A percentile compares a stretch with the other conserved stretches of the same genome.
These are phyloP conservation scores for Leccinellum albellum DNA, from an alignment of 768 basidiomycete species.

Conservation along the genomic window DNA sequence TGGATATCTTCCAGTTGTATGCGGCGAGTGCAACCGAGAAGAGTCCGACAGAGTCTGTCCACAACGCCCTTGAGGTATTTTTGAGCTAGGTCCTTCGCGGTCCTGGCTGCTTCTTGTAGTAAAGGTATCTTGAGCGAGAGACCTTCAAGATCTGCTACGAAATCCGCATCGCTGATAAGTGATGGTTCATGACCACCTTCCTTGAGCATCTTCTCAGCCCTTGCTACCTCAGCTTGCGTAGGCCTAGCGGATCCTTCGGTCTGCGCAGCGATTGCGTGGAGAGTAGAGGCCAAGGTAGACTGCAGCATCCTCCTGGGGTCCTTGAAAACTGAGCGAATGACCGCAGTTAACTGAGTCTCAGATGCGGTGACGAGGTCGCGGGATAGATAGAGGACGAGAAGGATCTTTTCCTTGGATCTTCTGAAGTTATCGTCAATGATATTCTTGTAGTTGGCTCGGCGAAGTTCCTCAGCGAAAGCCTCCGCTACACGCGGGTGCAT, in stretches of 20 bases:
- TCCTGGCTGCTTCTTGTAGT: constrained; percentile 14
- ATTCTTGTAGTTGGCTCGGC: constrained; percentile 9
- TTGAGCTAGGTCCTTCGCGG: constrained; percentile 16
- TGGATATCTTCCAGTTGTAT: constrained; percentile 18
- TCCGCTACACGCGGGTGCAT: constrained; percentile 20
- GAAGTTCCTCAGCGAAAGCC: constrained; percentile 18
- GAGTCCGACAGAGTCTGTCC: constrained; percentile 16
- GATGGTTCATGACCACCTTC: constrained; percentile 20
- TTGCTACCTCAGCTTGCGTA: constrained; percentile 6
- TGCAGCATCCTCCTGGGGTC: constrained; percentile 12
- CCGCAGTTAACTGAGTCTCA: constrained; percentile 9
- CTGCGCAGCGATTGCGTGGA: constrained; percentile 8
- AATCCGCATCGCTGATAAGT: constrained; percentile 20
- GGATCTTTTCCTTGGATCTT: constrained; percentile 23
- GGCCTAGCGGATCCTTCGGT: constrained; percentile 1
- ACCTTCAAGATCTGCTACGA: constrained; percentile 21
- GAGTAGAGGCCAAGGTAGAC: constrained; percentile 13
- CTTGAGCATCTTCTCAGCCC: constrained; percentile 21
- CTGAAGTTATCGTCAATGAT: constrained; percentile 19
- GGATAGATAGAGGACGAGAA: constrained; percentile 15
- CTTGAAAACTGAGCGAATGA: constrained; percentile 14
- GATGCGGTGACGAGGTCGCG: constrained; percentile 11
- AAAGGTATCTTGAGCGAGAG: constrained; percentile 8
- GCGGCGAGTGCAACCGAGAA: constrained; percentile 6
- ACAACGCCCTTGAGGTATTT: constrained; percentile 16